phyloP scores from a whole-genome alignment of 495 filamentous ascomycete genomes.

The Penicillium tannophilum region DNA sequence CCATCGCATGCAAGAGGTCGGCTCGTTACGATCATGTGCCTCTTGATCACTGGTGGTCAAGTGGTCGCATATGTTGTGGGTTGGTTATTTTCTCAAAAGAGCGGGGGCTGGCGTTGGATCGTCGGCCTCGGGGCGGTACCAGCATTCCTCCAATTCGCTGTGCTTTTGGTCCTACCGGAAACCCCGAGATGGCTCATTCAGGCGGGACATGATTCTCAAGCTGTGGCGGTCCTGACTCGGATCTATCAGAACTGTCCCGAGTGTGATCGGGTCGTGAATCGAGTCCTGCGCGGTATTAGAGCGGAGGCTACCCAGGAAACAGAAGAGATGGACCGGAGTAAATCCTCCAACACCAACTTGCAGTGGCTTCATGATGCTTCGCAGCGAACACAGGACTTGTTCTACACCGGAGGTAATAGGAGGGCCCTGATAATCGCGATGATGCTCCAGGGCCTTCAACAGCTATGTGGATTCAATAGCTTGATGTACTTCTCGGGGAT shows the following conservation, averaged over 20 bases:
- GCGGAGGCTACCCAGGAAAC: slow-evolving; percentile 69
- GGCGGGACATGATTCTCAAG: slow-evolving; percentile 58
- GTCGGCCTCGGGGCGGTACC: slow-evolving; percentile 83
- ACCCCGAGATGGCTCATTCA: slow-evolving; percentile 85
- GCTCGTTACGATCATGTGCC: slow-evolving; percentile 72
- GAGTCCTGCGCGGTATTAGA: slow-evolving; percentile 64
- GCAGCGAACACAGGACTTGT: slow-evolving; percentile 55
- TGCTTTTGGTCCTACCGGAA: slow-evolving; percentile 75
- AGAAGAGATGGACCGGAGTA: slow-evolving; percentile 36
- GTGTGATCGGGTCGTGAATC: slow-evolving; percentile 50
- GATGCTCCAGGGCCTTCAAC: slow-evolving; percentile 84
- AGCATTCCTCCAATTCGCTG: slow-evolving; percentile 65
- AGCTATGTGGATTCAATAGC: slow-evolving; percentile 89
- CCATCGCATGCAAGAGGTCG: slow-evolving; percentile 73
- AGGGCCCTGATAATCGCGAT: slow-evolving; percentile 82
- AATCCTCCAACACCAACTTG: slow-evolving; percentile 16
- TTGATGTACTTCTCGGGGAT: slow-evolving; percentile 97
- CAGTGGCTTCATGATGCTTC: slow-evolving; percentile 35
- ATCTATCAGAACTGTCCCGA: slow-evolving; percentile 60
- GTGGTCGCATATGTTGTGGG: slow-evolving; percentile 82
- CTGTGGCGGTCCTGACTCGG: slow-evolving; percentile 61
- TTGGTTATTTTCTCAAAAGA: slow-evolving; percentile 61
- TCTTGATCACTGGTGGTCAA: slow-evolving; percentile 86
- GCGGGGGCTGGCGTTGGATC: slow-evolving; percentile 84
- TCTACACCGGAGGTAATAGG: slow-evolving; percentile 64